These are phyloP conservation scores for Zygotorulaspora sp. DNA, from an alignment of 805 yeast genomes.

Conservation along the genomic window DNA sequence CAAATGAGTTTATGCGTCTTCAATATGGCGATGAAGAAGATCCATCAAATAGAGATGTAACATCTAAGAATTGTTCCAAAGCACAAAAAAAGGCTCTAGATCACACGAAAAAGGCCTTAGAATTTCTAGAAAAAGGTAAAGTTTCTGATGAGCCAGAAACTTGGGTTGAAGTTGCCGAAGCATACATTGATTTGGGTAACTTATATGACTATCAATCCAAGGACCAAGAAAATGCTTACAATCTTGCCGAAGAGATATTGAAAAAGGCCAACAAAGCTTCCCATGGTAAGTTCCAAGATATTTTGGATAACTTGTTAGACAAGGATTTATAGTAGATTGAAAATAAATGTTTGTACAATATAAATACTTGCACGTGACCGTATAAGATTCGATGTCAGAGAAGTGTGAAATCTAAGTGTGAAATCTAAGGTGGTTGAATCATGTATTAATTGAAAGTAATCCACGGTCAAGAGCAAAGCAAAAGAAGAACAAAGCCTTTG, in stretches of 20 bases:
- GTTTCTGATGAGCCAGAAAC: conserved; percentile 71
- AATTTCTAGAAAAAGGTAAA: conserved; percentile 53
- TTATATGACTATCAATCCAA: conserved; percentile 57
- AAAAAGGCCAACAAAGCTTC: conserved; percentile 74
- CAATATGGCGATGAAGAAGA: conserved; percentile 50
- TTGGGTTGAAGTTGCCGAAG: conserved; percentile 85
- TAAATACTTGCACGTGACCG: too few species aligned
- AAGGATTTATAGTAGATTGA: conserved; percentile 9
- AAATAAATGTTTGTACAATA: too few species aligned
- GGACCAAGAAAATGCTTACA: conserved; percentile 64
- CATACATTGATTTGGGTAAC: conserved; percentile 74
- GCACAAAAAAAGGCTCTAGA: conserved; percentile 49
- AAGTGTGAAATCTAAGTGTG: neutral
- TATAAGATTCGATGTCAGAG: neutral
- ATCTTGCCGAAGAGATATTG: conserved; percentile 63
- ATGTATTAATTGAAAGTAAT: neutral
- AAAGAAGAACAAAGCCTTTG: too few species aligned
- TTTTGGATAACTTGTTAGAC: conserved; percentile 49
- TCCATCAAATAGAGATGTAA: conserved; percentile 24
- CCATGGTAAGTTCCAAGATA: conserved; percentile 65
- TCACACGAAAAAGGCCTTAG: conserved; percentile 50
- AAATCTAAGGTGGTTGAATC: neutral
- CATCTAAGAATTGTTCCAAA: conserved; percentile 31
- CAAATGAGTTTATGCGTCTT: conserved; percentile 49
- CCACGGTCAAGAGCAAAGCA: too few species aligned